Conservation (phyloP, 164 flowering plant species). For the Saururus chinensis region DNA sequence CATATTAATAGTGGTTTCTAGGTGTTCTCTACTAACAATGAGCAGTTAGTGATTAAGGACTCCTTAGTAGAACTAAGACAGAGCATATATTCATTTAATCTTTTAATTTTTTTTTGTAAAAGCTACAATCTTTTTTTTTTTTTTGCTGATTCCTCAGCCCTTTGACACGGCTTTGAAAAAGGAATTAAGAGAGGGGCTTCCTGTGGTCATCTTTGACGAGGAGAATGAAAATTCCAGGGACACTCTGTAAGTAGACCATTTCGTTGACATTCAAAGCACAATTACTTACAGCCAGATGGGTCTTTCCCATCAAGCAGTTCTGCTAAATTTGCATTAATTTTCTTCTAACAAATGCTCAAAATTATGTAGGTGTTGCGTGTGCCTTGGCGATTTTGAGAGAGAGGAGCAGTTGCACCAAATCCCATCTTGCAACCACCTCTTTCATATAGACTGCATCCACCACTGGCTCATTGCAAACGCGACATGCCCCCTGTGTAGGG, state of each 20-base stretch:
- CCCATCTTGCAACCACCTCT: constrained; percentile 66
- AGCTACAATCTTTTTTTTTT: not conserved
- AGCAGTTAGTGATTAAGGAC: too few species aligned
- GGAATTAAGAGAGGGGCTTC: constrained; percentile 51
- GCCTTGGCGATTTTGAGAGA: constrained; percentile 76
- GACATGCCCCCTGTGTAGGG: constrained; percentile 84
- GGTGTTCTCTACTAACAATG: not conserved
- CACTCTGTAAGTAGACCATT: constrained; percentile 43
- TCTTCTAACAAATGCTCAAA: too few species aligned
- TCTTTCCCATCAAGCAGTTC: not conserved
- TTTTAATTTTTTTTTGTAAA: not conserved
- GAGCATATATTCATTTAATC: too few species aligned
- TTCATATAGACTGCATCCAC: constrained; percentile 67
- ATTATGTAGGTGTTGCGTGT: constrained; percentile 63
- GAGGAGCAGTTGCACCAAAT: constrained; percentile 62
- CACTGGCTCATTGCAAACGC: constrained; percentile 62
- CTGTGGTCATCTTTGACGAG: constrained; percentile 48
- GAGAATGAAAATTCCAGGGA: constrained; percentile 33
- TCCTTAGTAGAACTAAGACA: too few species aligned
- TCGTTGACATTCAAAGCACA: not conserved
- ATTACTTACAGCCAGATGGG: not conserved
- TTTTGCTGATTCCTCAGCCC: constrained; percentile 17
- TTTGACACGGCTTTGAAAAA: constrained; percentile 37
- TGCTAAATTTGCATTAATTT: not conserved
- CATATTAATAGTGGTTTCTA: not conserved